phyloP scores from a whole-genome alignment of 208 protist species.

The Trypanosoma avium region DNA sequence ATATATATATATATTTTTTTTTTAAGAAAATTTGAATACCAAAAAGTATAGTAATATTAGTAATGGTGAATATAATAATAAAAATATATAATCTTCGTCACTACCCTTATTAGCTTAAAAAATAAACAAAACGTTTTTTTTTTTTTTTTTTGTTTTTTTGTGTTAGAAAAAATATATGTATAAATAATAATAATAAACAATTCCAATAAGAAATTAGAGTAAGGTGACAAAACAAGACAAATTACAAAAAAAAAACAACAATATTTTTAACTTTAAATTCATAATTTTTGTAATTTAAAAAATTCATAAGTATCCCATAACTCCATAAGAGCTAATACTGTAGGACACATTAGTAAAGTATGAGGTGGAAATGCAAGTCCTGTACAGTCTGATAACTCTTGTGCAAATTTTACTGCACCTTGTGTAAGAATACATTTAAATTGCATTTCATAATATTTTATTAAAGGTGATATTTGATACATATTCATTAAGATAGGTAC shows the following conservation, averaged over 20 bases:
- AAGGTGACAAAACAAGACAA: too few relatives aligned
- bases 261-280: background rate
- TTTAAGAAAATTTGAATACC: too few relatives aligned
- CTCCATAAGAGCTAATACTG: slow-evolving; percentile 71
- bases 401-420: slow-evolving; percentile 57
- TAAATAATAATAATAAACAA: too few relatives aligned
- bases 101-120: too few relatives aligned
- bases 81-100: too few relatives aligned
- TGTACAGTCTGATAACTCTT: slow-evolving; percentile 36
- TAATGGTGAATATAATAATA: too few relatives aligned
- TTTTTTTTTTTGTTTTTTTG: too few relatives aligned
- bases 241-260: slow-evolving; percentile 1
- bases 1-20: too few relatives aligned
- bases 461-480: slow-evolving; percentile 62
- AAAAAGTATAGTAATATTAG: too few relatives aligned
- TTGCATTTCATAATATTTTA: slow-evolving; percentile 78
- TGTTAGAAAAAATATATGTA: too few relatives aligned
- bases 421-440: slow-evolving; percentile 54
- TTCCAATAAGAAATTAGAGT: too few relatives aligned
- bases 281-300: slow-evolving; percentile 10
- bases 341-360: slow-evolving; percentile 69
- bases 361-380: slow-evolving; percentile 68
- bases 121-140: too few relatives aligned
- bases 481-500: slow-evolving; percentile 43
- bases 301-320: slow-evolving; percentile 83